Conservation (phyloP, 345 rosid species). For the rapeseed (Brassica napus) region DNA sequence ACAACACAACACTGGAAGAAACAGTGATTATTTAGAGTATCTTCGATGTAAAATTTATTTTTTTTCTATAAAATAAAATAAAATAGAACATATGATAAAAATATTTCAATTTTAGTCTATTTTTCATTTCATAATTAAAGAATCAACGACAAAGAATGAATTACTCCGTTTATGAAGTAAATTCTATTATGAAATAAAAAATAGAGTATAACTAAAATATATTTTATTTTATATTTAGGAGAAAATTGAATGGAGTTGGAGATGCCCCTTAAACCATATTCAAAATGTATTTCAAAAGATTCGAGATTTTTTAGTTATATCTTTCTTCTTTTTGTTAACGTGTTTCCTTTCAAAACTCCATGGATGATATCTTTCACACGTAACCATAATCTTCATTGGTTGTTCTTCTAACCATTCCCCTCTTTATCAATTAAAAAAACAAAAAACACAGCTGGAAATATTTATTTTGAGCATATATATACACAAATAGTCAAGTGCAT, state of each 20-base stretch:
- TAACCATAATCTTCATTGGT: constrained; percentile 3
- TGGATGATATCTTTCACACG: constrained; percentile 3
- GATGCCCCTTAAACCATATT: background rate
- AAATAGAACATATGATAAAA: no score
- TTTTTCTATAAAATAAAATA: no score
- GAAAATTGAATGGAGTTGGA: no score
- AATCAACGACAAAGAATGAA: no score
- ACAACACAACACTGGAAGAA: background rate
- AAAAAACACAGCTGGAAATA: constrained; percentile 12
- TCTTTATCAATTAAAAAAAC: background rate
- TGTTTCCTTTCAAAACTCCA: background rate
- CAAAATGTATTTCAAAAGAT: background rate
- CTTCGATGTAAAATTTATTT: no score
- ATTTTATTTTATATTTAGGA: no score
- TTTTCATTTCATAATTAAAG: no score
- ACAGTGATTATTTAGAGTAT: no score
- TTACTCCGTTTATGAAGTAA: no score
- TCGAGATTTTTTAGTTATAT: background rate
- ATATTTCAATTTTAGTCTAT: no score
- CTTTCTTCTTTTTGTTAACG: background rate
- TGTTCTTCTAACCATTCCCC: constrained; percentile 17
- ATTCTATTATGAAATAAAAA: no score
- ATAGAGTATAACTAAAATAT: no score
- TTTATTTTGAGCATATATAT: background rate
- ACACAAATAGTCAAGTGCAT: background rate